These are phyloP conservation scores for Phytophthora sansomeana DNA, from an alignment of 352 stramenopile genomes.

Conservation along the genomic window DNA sequence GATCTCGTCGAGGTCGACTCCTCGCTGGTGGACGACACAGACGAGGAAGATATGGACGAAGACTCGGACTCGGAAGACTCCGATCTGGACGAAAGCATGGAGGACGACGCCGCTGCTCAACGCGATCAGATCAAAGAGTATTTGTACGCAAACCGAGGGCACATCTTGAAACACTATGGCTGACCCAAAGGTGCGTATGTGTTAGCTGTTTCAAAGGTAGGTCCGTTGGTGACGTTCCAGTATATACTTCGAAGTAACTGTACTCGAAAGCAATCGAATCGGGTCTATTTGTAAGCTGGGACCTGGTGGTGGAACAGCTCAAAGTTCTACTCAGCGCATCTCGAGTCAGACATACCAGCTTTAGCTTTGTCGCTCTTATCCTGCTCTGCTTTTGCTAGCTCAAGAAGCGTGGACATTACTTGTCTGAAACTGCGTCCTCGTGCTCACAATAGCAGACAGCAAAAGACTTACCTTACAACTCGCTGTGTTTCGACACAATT, in stretches of 20 bases:
- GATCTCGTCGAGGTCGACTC: constrained; percentile 27
- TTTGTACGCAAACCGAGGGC: constrained; percentile 19
- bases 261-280: neutral
- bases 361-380: no score
- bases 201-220: constrained; percentile 1
- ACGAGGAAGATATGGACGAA: constrained; percentile 33
- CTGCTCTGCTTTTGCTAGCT: no score
- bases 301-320: no score
- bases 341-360: no score
- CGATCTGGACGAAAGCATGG: constrained; percentile 27
- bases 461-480: neutral
- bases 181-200: constrained; percentile 11
- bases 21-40: constrained; percentile 26
- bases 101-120: constrained; percentile 6
- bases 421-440: neutral
- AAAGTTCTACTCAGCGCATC: no score
- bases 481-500: neutral
- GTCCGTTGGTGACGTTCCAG: neutral
- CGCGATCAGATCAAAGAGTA: constrained; percentile 30
- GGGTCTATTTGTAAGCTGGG: no score
- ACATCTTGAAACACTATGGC: constrained; percentile 16
- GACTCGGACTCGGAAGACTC: constrained; percentile 22
- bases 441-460: neutral
- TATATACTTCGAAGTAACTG: neutral
- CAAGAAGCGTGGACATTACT: neutral